phyloP scores from a whole-genome alignment of 371 early-diverging fungal genomes.

The Mucor lusitanicus region DNA sequence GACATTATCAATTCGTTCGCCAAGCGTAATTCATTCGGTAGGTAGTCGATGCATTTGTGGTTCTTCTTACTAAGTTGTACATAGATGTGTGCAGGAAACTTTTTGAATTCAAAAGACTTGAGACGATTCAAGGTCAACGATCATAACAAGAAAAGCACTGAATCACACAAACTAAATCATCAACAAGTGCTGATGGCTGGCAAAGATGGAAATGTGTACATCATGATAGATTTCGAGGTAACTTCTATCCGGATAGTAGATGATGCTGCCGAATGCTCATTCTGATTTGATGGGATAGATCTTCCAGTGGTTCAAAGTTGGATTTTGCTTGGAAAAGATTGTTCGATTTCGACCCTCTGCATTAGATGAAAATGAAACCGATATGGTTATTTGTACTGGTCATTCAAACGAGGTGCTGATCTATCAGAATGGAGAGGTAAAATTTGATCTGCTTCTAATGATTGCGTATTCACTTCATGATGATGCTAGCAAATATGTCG shows the following conservation, averaged over 20 bases:
- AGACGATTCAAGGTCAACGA: constrained; percentile 5
- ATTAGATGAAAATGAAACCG: constrained; percentile 31
- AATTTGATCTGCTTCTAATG: neutral
- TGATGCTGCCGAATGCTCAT: neutral
- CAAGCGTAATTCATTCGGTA: constrained; percentile 46
- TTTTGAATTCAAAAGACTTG: constrained; percentile 21
- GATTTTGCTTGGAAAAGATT: constrained; percentile 31
- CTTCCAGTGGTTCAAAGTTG: constrained; percentile 39
- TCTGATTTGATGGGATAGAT: constrained; percentile 16
- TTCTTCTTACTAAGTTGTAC: neutral
- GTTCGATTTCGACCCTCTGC: constrained; percentile 33
- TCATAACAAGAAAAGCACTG: neutral
- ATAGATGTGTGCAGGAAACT: constrained; percentile 49
- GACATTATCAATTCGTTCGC: constrained; percentile 28
- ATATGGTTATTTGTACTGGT: constrained; percentile 48
- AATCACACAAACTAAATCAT: constrained; percentile 9
- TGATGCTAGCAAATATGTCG: constrained; percentile 25
- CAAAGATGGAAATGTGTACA: constrained; percentile 47
- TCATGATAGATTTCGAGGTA: constrained; percentile 49
- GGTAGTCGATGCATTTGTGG: neutral
- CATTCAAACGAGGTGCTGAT: constrained; percentile 36
- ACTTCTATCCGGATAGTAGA: neutral
- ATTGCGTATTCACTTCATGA: neutral
- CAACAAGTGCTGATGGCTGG: constrained; percentile 48
- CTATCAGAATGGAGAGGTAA: constrained; percentile 45